Percentiles rank a stretch among this genome's conserved stretches.
Evolutionary conservation across 371 early-diverging fungal genomes (phyloP).

Genomic region (Smittium culicis): DNA sequence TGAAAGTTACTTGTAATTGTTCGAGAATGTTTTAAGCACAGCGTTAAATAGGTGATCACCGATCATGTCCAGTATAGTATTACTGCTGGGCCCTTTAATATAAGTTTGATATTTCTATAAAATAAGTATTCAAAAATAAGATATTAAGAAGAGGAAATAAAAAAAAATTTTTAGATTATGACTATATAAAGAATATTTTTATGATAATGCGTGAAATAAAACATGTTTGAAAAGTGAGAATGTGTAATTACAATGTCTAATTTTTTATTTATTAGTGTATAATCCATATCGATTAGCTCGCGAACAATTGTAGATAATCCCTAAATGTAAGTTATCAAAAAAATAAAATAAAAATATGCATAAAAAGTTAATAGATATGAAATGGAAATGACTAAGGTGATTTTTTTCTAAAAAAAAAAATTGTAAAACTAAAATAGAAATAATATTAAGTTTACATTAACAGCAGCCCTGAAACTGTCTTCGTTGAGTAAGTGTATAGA

Average conservation of each 20-base stretch:
- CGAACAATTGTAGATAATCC: not conserved
- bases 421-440: not conserved
- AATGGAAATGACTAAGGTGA: too few relatives aligned
- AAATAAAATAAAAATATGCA: too few relatives aligned
- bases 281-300: conserved; percentile 6
- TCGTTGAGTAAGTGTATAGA: not conserved
- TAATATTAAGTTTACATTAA: not conserved
- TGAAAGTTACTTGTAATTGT: not conserved
- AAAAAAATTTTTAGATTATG: too few relatives aligned
- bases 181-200: too few relatives aligned
- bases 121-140: too few relatives aligned
- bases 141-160: too few relatives aligned
- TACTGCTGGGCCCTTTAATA: conserved; percentile 7
- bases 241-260: not conserved
- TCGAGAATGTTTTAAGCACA: not conserved
- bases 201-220: too few relatives aligned
- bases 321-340: too few relatives aligned
- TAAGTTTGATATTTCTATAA: conserved; percentile 7
- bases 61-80: conserved; percentile 6
- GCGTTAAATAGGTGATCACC: conserved; percentile 7
- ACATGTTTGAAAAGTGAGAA: too few relatives aligned
- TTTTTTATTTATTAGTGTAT: conserved; percentile 1
- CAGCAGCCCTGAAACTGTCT: conserved; percentile 11
- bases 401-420: not conserved
- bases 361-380: too few relatives aligned